Percentiles rank a stretch among this genome's conserved stretches.
These are phyloP conservation scores for Yarrowia divulgata DNA, from an alignment of 805 yeast genomes.

Conservation along the genomic window DNA sequence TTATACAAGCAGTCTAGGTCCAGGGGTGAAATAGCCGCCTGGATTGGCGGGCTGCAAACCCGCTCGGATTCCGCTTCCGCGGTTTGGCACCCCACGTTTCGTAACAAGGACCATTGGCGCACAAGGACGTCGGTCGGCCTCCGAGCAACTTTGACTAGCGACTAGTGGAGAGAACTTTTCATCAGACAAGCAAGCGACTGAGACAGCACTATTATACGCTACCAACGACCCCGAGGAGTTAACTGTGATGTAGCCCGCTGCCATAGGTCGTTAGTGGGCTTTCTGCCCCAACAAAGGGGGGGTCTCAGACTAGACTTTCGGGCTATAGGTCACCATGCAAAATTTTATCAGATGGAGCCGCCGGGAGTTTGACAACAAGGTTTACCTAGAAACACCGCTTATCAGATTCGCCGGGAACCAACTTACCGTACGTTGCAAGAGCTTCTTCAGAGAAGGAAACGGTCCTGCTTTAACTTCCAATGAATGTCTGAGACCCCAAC, in stretches of 20 bases:
- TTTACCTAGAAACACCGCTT: background rate
- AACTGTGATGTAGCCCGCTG: background rate
- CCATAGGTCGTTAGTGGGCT: background rate
- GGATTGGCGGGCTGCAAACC: background rate
- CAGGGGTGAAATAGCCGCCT: slow-evolving; percentile 6
- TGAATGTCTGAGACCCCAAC: background rate
- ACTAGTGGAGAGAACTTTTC: too few species aligned
- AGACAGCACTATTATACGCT: too few species aligned
- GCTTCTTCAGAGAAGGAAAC: background rate
- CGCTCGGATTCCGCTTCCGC: background rate
- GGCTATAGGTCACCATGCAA: background rate
- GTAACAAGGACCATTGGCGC: background rate
- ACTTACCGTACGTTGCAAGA: background rate
- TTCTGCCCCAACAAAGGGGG: background rate
- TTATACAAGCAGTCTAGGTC: background rate
- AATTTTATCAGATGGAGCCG: slow-evolving; percentile 25
- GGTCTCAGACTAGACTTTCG: background rate
- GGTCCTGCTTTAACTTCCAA: slow-evolving; percentile 4
- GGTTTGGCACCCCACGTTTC: background rate
- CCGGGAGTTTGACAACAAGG: background rate
- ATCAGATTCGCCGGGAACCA: slow-evolving; percentile 10
- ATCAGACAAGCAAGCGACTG: too few species aligned
- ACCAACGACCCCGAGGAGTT: too few species aligned
- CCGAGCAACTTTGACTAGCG: background rate
- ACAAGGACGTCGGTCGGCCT: background rate